phyloP scores from a whole-genome alignment of 202 grass and related monocot species.

The Panicum virgatum region DNA sequence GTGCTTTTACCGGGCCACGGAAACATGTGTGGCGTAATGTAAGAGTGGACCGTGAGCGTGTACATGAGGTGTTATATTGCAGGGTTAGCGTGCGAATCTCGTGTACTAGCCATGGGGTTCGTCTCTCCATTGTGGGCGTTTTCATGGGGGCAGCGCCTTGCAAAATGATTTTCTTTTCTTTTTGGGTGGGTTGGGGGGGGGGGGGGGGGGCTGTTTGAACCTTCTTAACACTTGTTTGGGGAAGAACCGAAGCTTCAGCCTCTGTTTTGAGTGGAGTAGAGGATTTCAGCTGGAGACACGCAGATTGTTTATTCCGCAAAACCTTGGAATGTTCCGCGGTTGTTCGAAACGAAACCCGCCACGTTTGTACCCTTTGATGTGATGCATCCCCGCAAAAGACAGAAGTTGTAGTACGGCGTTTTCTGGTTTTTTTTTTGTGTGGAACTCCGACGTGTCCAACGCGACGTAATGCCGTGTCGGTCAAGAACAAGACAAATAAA shows the following conservation, averaged over 20 bases:
- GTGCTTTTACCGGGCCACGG: background rate
- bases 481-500: background rate
- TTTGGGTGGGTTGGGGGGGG: too few species aligned
- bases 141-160: background rate
- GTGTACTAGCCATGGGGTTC: background rate
- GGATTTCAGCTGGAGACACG: background rate
- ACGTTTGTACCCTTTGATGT: background rate
- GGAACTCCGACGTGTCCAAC: background rate
- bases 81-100: background rate
- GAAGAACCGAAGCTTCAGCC: background rate
- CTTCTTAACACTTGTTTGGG: background rate
- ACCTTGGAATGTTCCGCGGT: too few species aligned
- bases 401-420: background rate
- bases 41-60: constrained; percentile 16
- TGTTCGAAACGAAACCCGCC: background rate
- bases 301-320: too few species aligned
- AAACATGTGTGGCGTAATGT: background rate
- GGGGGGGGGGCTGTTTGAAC: background rate
- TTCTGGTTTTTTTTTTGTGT: background rate
- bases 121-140: background rate
- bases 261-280: background rate
- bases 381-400: background rate
- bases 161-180: too few species aligned
- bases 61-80: background rate
- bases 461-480: background rate